Conservation (phyloP, 768 basidiomycete genomes). For the Flagelloscypha sp. region DNA sequence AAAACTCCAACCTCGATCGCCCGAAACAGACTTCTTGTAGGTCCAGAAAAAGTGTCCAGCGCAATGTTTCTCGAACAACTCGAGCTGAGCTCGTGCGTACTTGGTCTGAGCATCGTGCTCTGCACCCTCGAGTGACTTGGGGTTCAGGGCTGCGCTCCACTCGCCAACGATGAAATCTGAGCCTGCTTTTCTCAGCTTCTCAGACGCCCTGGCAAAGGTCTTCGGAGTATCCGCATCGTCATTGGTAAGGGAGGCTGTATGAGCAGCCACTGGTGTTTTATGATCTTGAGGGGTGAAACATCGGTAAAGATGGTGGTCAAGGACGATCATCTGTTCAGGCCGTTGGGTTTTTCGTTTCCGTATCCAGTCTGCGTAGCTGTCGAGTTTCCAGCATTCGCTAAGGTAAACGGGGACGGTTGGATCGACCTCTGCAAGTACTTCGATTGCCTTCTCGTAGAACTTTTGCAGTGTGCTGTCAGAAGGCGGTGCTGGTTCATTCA, state of each 20-base stretch:
- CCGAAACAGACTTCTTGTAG: constrained; percentile 56
- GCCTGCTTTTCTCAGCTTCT: constrained; percentile 26
- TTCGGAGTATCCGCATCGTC: constrained; percentile 28
- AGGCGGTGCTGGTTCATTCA: constrained; percentile 52
- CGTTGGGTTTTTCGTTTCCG: constrained; percentile 19
- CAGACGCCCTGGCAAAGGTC: constrained; percentile 31
- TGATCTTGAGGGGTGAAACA: constrained; percentile 64
- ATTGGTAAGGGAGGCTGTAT: constrained; percentile 40
- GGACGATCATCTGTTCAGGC: constrained; percentile 35
- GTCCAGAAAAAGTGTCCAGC: constrained; percentile 85
- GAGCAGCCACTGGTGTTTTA: constrained; percentile 42
- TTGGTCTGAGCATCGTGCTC: constrained; percentile 26
- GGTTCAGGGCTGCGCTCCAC: constrained; percentile 72
- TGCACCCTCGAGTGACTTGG: constrained; percentile 43
- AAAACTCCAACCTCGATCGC: constrained; percentile 72
- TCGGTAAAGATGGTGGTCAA: constrained; percentile 81
- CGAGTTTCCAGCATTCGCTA: constrained; percentile 67
- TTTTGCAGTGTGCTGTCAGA: constrained; percentile 41
- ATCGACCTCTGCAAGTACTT: constrained; percentile 41
- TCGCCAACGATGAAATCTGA: constrained; percentile 66
- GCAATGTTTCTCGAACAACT: constrained; percentile 52
- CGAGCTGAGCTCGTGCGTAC: constrained; percentile 59
- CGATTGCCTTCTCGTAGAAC: constrained; percentile 59
- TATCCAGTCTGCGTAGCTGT: constrained; percentile 53
- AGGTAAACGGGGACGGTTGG: constrained; percentile 61